These are phyloP conservation scores for Phytophthora rubi DNA, from an alignment of 352 stramenopile genomes.

Conservation along the genomic window DNA sequence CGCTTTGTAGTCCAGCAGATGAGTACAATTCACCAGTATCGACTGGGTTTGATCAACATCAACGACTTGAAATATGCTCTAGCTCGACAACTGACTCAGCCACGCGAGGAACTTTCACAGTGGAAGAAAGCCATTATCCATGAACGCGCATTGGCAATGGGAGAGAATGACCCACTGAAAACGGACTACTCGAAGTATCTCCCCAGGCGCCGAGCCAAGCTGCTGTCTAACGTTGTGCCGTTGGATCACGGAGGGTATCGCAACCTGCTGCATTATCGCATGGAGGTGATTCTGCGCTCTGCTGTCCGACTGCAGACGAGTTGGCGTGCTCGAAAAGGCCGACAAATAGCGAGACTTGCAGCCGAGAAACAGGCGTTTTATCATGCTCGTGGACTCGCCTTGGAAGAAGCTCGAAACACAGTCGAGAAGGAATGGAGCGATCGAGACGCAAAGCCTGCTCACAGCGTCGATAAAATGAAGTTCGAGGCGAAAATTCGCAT, in stretches of 20 bases:
- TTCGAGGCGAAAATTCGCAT: constrained; percentile 94
- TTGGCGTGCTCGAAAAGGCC: constrained; percentile 79
- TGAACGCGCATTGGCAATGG: constrained; percentile 89
- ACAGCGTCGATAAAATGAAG: constrained; percentile 92
- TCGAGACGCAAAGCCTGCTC: constrained; percentile 73
- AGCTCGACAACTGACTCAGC: constrained; percentile 54
- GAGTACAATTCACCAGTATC: constrained; percentile 85
- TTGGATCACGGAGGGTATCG: constrained; percentile 89
- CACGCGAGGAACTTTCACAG: constrained; percentile 60
- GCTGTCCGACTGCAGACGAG: constrained; percentile 86
- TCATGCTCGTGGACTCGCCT: constrained; percentile 78
- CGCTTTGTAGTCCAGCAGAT: constrained; percentile 89
- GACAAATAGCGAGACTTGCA: constrained; percentile 66
- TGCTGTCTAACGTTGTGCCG: constrained; percentile 88
- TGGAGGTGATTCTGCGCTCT: constrained; percentile 68
- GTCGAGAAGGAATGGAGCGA: constrained; percentile 79
- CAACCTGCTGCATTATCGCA: constrained; percentile 83
- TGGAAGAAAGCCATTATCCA: constrained; percentile 86
- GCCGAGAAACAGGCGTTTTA: constrained; percentile 92
- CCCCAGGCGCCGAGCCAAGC: constrained; percentile 61
- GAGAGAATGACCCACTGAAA: constrained; percentile 92
- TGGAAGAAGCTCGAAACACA: constrained; percentile 59
- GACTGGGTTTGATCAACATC: constrained; percentile 87
- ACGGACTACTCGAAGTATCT: constrained; percentile 94
- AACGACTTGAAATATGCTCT: constrained; percentile 90